Evolutionary conservation across 768 basidiomycete genomes (phyloP).

Genomic region (Lentinula aciculospora): DNA sequence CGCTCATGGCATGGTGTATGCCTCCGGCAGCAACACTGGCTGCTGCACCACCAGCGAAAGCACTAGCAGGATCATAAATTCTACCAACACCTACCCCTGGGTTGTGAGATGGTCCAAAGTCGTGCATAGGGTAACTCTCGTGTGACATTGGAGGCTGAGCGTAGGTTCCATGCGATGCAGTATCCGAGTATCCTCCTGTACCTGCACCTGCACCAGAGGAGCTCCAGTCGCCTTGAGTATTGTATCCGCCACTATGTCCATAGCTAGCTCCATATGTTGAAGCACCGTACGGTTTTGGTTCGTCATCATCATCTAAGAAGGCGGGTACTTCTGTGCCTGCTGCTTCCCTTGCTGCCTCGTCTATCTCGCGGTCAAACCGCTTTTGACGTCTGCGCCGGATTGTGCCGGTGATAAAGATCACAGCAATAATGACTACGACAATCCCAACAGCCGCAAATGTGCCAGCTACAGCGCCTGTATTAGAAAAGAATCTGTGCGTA

Average conservation of each 20-base stretch:
- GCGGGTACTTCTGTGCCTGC: constrained; percentile 46
- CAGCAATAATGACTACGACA: constrained; percentile 41
- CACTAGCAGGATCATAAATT: constrained; percentile 1
- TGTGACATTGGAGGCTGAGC: constrained; percentile 38
- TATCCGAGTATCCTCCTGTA: constrained; percentile 34
- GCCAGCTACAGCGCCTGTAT: constrained; percentile 68
- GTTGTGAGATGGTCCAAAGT: constrained; percentile 20
- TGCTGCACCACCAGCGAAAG: neutral
- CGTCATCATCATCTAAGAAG: constrained; percentile 51
- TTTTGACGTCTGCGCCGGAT: constrained; percentile 60
- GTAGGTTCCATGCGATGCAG: constrained; percentile 54
- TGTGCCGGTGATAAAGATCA: constrained; percentile 43
- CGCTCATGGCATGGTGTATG: constrained; percentile 29
- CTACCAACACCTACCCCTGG: neutral
- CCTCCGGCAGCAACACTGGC: constrained; percentile 22
- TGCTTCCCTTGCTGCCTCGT: constrained; percentile 60
- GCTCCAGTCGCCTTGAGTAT: constrained; percentile 6
- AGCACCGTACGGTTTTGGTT: constrained; percentile 15
- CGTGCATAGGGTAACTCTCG: constrained; percentile 49
- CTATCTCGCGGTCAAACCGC: constrained; percentile 69
- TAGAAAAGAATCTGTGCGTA: constrained; percentile 55
- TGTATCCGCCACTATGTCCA: constrained; percentile 2
- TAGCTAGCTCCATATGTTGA: constrained; percentile 20
- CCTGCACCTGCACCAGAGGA: constrained; percentile 13
- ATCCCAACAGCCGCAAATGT: constrained; percentile 71